Base-by-base conservation (phyloP, 345 rosid genomes). In the Hypericum androsaemum region DNA sequence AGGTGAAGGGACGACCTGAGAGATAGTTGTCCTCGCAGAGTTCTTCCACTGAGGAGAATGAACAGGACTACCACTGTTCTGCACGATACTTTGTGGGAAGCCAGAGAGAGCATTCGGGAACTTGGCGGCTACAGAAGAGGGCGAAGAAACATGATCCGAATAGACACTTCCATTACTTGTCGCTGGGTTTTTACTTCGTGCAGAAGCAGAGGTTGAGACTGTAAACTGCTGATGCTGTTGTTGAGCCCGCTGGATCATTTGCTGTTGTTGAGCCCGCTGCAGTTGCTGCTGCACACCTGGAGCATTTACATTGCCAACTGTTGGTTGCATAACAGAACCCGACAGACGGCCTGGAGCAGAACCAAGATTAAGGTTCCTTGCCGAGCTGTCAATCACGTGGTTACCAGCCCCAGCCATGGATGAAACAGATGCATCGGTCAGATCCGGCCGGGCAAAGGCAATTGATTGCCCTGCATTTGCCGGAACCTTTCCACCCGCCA, bases 41-140 rank as follows among this genome's bases (percentile, higher is more conserved):
- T 71, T 81, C 71, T 85, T 92, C 99, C 99, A 88, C 59, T 79
- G 99, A 47, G 86, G 63, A 54, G 97, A 74, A 47, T 85, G 97
- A 47, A 56, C 72, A 17, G 82, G 85, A 63, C 69, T 71, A 45
- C 69, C 68, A 61, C 75, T 64, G 41, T 77, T 74, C 76, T 81
- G 98, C 14, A 86, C 88, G 60, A 82, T 73, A 62, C 69, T 94
- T 56, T 76, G 94, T 8, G 90, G 80, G 66, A 81, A 85, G 1
- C 71, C 71, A 53, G 96, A 41, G 22, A 70, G 59, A 13, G 80
- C 66, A 71, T 66, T 80, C 39, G 85, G 68, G 53, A 75, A 83
- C 73, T 83, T 92, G 22, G 72, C 59, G 56, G 84, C 76, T 22
- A 70, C 67, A 7, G 96, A 63, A 1, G 88, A 41, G 10, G 68